Evolutionary conservation across 768 basidiomycete genomes (phyloP), one percentile per base, ranked within the genome.

Genomic region (Boletellus ananas): DNA sequence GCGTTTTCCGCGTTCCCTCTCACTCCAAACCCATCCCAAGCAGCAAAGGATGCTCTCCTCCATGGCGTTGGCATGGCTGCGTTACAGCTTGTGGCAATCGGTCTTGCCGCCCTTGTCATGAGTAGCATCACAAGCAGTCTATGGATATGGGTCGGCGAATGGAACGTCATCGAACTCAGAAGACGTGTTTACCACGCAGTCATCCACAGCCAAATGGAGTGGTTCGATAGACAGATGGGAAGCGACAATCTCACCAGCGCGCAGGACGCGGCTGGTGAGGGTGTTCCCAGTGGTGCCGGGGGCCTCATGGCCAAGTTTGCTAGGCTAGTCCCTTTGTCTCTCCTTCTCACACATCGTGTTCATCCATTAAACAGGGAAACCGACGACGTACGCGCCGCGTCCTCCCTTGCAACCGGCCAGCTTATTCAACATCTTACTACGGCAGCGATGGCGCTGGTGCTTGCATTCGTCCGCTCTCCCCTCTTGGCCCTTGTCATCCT

Each of bases 261-360:
- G 55, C 65, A 72, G 38, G 69, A 67, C 56, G 52, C 55, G 34
- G 50, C 50, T 39, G 73, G 76, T 31, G 70, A 67, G 29, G 66
- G 76, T 36, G 78, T 79, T 21, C 76, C 80, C 34, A 72, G 85
- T 42, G 90, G 90, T 53, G 91, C 92, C 43, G 92, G 87, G 52
- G 94, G 93, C 18, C 74, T 96, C 38, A 94, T 95, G 93, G 85
- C 90, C 47, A 90, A 92, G 63, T 97, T 96, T 66, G 80, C 87
- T 31, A 83, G 83, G 92, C 90, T 49, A 37, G 66, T 40, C 18
- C 1, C 27, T 34, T 17, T 31, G 18, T 35, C 37, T 33, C 35
- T 17, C 13, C 13, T 3, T 27, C 17, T 3, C 6, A 4, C 6
- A 4, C 11, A 31, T 43, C 43, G 25, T 55, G 38, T 40, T 57